phyloP scores from a whole-genome alignment of 2,329 filamentous ascomycete species.

The Cercospora janseana region DNA sequence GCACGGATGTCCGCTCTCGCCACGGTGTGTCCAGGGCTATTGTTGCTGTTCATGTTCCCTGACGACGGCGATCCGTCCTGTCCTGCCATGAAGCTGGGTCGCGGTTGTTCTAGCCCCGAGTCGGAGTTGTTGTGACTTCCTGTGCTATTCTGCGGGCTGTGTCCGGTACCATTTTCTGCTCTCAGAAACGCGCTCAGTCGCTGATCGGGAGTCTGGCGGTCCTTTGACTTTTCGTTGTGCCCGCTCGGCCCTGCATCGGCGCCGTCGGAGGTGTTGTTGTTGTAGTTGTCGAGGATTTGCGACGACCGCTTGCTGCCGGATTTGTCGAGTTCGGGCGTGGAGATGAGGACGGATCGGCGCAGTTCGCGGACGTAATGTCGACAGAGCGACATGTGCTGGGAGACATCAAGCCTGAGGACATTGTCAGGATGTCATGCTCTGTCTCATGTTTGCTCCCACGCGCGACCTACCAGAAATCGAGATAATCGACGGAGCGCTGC shows the following conservation, averaged over 20 bases:
- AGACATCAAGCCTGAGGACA: conserved; percentile 83
- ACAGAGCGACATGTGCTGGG: conserved; percentile 96
- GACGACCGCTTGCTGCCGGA: conserved; percentile 78
- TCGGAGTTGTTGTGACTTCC: conserved; percentile 37
- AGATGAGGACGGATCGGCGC: conserved; percentile 85
- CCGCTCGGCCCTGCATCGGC: conserved; percentile 37
- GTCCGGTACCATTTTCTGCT: conserved; percentile 46
- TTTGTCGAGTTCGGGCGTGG: conserved; percentile 86
- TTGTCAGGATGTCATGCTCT: neutral
- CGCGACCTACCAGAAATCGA: conserved; percentile 85
- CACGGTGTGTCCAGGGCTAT: conserved; percentile 79
- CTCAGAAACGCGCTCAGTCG: conserved; percentile 82
- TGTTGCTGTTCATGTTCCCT: conserved; percentile 62
- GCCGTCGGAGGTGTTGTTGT: conserved; percentile 43
- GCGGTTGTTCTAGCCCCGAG: conserved; percentile 50
- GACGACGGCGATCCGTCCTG: conserved; percentile 41
- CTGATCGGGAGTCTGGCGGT: conserved; percentile 68
- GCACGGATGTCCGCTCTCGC: conserved; percentile 86
- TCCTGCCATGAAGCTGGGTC: conserved; percentile 60
- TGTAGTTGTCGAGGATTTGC: conserved; percentile 60
- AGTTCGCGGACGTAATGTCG: conserved; percentile 96
- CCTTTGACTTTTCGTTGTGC: conserved; percentile 45
- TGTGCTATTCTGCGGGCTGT: conserved; percentile 50
- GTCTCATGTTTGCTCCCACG: conserved; percentile 1
- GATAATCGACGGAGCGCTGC: conserved; percentile 93